phyloP scores from a whole-genome alignment of 257 asterid species.

The Schizonepeta tenuifolia region DNA sequence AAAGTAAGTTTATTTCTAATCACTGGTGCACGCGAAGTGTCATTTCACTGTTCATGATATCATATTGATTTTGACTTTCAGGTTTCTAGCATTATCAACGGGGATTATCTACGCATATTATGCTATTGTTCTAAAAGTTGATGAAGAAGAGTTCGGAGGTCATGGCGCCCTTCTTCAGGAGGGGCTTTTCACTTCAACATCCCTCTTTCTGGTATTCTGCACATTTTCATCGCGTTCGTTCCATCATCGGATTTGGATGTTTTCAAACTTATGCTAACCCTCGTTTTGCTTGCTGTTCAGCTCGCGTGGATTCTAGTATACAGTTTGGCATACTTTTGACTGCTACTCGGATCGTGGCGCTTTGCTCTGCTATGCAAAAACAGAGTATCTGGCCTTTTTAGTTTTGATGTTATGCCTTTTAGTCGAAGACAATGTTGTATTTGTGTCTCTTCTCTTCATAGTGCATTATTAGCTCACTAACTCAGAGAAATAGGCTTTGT shows the following conservation, averaged over 20 bases:
- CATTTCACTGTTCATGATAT: conserved; percentile 5
- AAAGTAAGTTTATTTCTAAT: neutral
- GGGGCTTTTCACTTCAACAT: conserved; percentile 89
- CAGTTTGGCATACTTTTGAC: conserved; percentile 95
- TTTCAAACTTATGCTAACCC: conserved; percentile 11
- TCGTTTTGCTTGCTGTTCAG: conserved; percentile 47
- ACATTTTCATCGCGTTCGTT: neutral
- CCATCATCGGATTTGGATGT: neutral
- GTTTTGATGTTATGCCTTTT: conserved; percentile 21
- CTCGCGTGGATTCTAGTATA: conserved; percentile 89
- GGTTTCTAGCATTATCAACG: conserved; percentile 75
- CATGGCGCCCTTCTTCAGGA: conserved; percentile 94
- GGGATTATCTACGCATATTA: conserved; percentile 85
- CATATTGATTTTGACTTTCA: conserved; percentile 36
- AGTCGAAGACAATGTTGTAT: conserved; percentile 30
- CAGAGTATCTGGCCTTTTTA: conserved; percentile 18
- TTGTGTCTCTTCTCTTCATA: conserved; percentile 33
- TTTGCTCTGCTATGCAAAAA: conserved; percentile 16
- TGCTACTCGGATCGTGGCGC: conserved; percentile 19
- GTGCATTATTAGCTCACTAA: conserved; percentile 43
- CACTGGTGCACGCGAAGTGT: neutral
- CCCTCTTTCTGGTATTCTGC: conserved; percentile 77
- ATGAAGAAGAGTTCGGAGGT: conserved; percentile 97
- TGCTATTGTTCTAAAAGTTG: conserved; percentile 69
- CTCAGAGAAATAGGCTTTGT: conserved; percentile 30